Evolutionary conservation across 148 eudicot genomes (phyloP).

Genomic region (Beta vulgaris): DNA sequence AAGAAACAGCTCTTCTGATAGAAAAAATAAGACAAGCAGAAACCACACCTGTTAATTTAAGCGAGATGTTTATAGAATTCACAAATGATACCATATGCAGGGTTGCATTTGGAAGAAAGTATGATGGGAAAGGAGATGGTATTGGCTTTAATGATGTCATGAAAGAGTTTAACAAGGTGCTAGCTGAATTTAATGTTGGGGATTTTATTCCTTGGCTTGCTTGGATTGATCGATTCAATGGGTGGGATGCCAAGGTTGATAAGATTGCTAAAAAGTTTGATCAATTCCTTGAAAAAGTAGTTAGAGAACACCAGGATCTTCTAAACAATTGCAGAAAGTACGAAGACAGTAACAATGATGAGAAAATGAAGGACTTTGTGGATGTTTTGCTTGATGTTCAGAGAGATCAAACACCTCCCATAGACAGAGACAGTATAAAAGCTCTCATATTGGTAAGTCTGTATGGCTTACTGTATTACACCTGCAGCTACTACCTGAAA

Average conservation of each 20-base stretch:
- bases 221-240: constrained; percentile 28
- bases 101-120: constrained; percentile 34
- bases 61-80: constrained; percentile 24
- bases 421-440: constrained; percentile 38
- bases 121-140: constrained; percentile 31
- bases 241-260: constrained; percentile 33
- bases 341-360: background rate
- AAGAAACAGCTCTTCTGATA: constrained; percentile 23
- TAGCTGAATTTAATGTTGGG: constrained; percentile 39
- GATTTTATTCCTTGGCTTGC: constrained; percentile 27
- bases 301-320: constrained; percentile 36
- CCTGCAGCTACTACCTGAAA: background rate
- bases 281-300: constrained; percentile 33
- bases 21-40: constrained; percentile 10
- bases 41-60: constrained; percentile 23
- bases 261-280: constrained; percentile 23
- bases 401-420: constrained; percentile 14
- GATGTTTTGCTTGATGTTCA: constrained; percentile 41
- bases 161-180: constrained; percentile 29
- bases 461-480: background rate
- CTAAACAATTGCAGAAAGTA: background rate
- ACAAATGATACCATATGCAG: constrained; percentile 28
- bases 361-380: constrained; percentile 32
- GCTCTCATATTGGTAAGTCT: constrained; percentile 42
- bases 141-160: constrained; percentile 30